These are phyloP conservation scores for Monilinia aucupariae DNA, from an alignment of 2,329 filamentous ascomycete species.

Conservation along the genomic window DNA sequence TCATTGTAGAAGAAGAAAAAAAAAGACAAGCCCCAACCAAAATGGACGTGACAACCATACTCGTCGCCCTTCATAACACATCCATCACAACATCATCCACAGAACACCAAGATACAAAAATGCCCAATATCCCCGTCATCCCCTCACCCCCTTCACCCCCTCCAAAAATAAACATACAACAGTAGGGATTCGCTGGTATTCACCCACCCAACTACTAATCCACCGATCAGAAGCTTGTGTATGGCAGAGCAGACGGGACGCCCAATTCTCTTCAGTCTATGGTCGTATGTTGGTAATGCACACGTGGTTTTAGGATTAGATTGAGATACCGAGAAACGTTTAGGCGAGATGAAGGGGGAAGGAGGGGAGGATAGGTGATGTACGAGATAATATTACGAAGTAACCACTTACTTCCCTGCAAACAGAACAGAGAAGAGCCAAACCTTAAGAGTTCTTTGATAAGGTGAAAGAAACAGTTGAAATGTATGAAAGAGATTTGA, in stretches of 20 bases:
- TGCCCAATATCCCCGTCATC: no score
- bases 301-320: neutral
- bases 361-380: neutral
- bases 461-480: no score
- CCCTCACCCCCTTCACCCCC: no score
- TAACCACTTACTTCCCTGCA: no score
- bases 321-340: neutral
- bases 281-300: neutral
- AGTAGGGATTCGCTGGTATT: neutral
- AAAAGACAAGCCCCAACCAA: no score
- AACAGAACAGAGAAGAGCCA: no score
- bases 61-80: neutral
- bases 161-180: neutral
- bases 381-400: no score
- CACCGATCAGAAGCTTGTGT: neutral
- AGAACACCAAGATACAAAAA: neutral
- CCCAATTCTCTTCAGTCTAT: neutral
- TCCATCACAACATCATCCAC: neutral
- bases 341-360: neutral
- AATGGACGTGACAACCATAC: no score
- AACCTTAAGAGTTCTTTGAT: no score
- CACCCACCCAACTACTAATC: neutral
- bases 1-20: no score
- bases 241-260: neutral
- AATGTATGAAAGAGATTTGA: no score